These are phyloP conservation scores for Pleurotus platypus DNA, from an alignment of 768 basidiomycete genomes.

Conservation along the genomic window DNA sequence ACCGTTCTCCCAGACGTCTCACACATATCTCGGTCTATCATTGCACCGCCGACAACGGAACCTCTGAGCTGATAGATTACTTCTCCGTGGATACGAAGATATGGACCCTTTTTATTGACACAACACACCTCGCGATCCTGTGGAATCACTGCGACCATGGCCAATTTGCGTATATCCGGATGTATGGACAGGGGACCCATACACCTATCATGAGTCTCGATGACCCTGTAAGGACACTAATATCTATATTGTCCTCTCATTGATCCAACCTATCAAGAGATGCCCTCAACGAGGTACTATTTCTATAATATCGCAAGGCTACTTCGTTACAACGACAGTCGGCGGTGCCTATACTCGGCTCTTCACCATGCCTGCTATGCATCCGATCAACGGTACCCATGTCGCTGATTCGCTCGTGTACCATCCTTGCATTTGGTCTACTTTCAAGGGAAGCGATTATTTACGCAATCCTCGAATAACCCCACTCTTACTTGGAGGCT, in stretches of 20 bases:
- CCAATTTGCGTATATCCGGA: background rate
- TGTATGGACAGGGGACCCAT: background rate
- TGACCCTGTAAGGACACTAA: background rate
- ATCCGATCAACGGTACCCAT: too few species aligned
- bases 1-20: too few species aligned
- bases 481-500: too few species aligned
- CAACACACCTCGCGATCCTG: background rate
- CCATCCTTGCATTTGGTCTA: too few species aligned
- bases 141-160: too few species aligned
- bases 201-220: background rate
- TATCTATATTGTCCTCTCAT: background rate
- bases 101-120: background rate
- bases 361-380: too few species aligned
- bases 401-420: too few species aligned
- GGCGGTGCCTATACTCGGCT: too few species aligned
- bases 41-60: background rate
- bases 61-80: background rate
- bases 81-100: background rate
- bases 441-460: too few species aligned
- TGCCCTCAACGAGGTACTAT: background rate
- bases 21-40: background rate
- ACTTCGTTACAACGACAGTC: too few species aligned
- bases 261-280: background rate
- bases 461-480: too few species aligned
- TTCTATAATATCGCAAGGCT: too few species aligned